A percentile compares a stretch with the other conserved stretches of the same genome.
phyloP scores from a whole-genome alignment of 2,329 filamentous ascomycete species.

The Chaetomium sp. region DNA sequence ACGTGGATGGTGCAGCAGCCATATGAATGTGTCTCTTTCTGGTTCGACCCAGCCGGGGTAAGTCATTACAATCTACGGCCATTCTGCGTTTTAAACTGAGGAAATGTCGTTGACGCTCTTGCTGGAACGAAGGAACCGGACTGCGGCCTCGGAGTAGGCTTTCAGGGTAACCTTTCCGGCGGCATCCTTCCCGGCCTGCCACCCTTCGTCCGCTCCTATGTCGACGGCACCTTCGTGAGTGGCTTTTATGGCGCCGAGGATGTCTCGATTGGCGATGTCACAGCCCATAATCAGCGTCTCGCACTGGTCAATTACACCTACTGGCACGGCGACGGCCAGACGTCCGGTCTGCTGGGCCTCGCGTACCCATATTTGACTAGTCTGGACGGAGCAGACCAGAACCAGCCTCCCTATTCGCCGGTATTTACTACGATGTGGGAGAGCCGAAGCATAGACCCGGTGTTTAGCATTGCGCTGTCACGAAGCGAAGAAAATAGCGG shows the following conservation, averaged over 20 bases:
- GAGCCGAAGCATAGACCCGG: conserved; percentile 45
- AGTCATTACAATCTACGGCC: conserved; percentile 1
- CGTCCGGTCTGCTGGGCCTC: conserved; percentile 54
- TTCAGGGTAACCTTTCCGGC: conserved; percentile 40
- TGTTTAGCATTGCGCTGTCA: conserved; percentile 53
- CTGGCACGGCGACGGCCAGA: conserved; percentile 48
- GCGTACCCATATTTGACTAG: conserved; percentile 53
- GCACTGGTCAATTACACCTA: conserved; percentile 48
- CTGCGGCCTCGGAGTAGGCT: conserved; percentile 36
- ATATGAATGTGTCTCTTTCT: conserved; percentile 32
- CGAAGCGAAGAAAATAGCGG: conserved; percentile 36
- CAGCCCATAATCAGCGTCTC: conserved; percentile 49
- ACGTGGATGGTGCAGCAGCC: conserved; percentile 36
- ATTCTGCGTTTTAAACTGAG: background rate
- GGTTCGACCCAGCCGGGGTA: conserved; percentile 23
- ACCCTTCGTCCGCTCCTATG: conserved; percentile 49
- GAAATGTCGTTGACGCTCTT: background rate
- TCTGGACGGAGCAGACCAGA: conserved; percentile 37
- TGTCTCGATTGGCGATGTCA: conserved; percentile 50
- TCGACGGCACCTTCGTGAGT: conserved; percentile 46
- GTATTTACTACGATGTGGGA: conserved; percentile 54
- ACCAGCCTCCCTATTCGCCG: conserved; percentile 46
- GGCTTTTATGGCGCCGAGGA: conserved; percentile 45
- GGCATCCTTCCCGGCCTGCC: conserved; percentile 40
- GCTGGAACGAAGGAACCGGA: conserved; percentile 10